Evolutionary conservation across 345 rosid species (phyloP), one percentile per base, ranked within the genome.

Genomic region (Gossypium raimondii): DNA sequence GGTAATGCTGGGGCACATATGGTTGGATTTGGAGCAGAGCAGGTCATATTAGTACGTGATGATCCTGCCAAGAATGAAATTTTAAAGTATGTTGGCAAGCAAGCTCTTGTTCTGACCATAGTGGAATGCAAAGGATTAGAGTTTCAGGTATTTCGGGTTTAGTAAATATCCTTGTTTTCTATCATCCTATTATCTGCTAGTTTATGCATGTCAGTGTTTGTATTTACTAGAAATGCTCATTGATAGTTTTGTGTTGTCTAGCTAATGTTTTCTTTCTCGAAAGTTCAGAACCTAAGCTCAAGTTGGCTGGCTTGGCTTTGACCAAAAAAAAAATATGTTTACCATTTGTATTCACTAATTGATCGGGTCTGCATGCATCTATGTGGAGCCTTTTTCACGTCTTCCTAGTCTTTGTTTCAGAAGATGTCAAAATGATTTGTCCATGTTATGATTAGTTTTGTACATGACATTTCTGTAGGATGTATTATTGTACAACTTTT

Each of bases 11-110:
- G 69, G 38, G 63, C 77, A 1, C 62, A 29, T 38, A 44, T 84
- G 43, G 84, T 76, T 55, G 89, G 85, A 3, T 83, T 86, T 82
- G 89, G 87, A 62, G 89, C 89, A 13, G 82, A 86, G 45, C 87
- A 84, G 69, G 86, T 86, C 1, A 84, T 86, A 34, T 55, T 86
- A 72, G 89, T 86, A 4, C 64, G 89, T 1, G 84, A 86, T 72
- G 87, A 84, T 50, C 6, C 10, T 72, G 81, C 75, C 2, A 77
- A 76, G 67, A 74, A 74, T 29, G 82, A 79, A 69, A 73, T 83
- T 22, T 57, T 63, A 16, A 59, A 72, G 25, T 63, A 65, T 51
- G 81, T 84, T n/a, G 84, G 86, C 57, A 84, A 85, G 68, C 82
- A 86, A 51, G 90, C 90, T 51, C 86, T 87, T 76, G 79, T 85